Evolutionary conservation across 2,329 filamentous ascomycete genomes (phyloP), one percentile per base, ranked within the genome.

Genomic region (Mollisia scopiformis): DNA sequence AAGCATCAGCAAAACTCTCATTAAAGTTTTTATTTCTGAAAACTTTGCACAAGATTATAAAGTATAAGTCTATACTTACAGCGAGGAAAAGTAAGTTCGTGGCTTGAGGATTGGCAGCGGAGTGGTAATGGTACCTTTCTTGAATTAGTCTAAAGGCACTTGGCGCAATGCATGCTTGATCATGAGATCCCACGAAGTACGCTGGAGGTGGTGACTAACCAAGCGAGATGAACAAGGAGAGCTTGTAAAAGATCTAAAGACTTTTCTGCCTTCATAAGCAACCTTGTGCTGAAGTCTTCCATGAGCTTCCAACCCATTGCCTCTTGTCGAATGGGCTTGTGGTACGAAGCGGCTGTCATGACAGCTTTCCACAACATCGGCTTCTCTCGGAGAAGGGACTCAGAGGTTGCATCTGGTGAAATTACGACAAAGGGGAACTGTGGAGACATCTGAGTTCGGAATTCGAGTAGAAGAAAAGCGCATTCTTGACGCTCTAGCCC

Each of bases 231-330:
- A 14, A 72, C 63, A 41, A 71, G 63, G 61, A 71, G 57, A 8
- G 65, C 70, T 57, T 72, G 69, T 14, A 72, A 66, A 7, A 72
- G 55, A 35, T 72, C 70, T 51, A 72, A 43, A 55, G 63, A 67
- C 57, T 68, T 70, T 43, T 72, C 68, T 8, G 61, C 62, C 19
- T 58, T 51, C 10, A 65, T 30, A 21, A 68, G 33, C 6, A 64
- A 43, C 19, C 60, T 46, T 10, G 37, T 52, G 41, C 33, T 61
- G 14, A 62, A 61, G 11, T 66, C 58, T 53, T 64, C 59, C 25
- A 66, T 58, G 27, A 59, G 55, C 35, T 61, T 54, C 43, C 47
- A 47, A 7, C 61, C 62, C 31, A 63, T 10, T 10, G 53, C 52
- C 39, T 53, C 55, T 49, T 59, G 61, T 14, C 54, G 57, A 23